Evolutionary conservation across 2,329 filamentous ascomycete species (phyloP).

Genomic region (Botrytis cinerea): DNA sequence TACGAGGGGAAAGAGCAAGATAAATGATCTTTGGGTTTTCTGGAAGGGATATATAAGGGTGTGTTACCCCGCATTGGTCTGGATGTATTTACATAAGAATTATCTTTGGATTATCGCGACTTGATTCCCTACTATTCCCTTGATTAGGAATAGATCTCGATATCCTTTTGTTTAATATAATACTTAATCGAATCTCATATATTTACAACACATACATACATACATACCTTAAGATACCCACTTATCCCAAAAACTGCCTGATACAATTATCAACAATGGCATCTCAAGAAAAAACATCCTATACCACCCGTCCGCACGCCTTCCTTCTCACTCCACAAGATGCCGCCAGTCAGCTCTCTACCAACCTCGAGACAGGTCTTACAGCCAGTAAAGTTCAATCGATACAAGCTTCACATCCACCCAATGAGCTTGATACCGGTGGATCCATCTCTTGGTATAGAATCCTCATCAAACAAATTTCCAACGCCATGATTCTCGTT

Average conservation of each 20-base stretch:
- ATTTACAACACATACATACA: background rate
- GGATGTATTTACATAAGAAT: background rate
- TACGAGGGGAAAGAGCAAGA: background rate
- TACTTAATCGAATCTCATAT: background rate
- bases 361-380: conserved; percentile 68
- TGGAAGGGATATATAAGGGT: conserved; percentile 12
- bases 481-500: conserved; percentile 70
- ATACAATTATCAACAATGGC: background rate
- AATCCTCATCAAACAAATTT: conserved; percentile 65
- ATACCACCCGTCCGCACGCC: conserved; percentile 48
- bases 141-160: conserved; percentile 38
- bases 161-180: conserved; percentile 9
- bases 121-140: conserved; percentile 40
- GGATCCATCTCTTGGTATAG: conserved; percentile 68
- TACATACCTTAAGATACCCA: background rate
- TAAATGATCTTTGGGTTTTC: background rate
- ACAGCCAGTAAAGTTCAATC: conserved; percentile 59
- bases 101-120: background rate
- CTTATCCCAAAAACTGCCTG: background rate
- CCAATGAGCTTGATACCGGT: conserved; percentile 43
- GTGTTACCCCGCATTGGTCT: background rate
- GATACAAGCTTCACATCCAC: conserved; percentile 60
- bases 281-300: conserved; percentile 9
- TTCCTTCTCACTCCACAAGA: conserved; percentile 63
- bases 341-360: conserved; percentile 62